Percentiles rank a stretch among this genome's conserved stretches.
Evolutionary conservation across 1,284 basidiomycete genomes (phyloP).

Genomic region (Cutaneotrichosporon mucoides): DNA sequence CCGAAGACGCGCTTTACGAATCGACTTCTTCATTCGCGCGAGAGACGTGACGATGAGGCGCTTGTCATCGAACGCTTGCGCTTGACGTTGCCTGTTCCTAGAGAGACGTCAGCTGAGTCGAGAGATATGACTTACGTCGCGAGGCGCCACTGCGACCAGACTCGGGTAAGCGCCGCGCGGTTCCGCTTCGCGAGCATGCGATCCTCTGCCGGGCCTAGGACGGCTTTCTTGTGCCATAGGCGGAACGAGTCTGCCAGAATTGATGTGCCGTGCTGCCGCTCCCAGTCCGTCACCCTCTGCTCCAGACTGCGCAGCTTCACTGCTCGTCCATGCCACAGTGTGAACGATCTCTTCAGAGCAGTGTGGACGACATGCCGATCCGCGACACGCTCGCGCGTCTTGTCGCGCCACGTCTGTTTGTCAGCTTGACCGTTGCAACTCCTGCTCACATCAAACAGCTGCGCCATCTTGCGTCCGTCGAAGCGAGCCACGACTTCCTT

Average conservation of each 20-base stretch:
- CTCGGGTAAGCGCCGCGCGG: constrained; percentile 8
- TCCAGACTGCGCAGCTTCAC: constrained; percentile 6
- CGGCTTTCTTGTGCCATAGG: constrained; percentile 19
- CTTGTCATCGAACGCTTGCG: constrained; percentile 10
- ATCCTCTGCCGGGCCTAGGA: constrained; percentile 14
- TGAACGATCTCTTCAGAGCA: constrained; percentile 5
- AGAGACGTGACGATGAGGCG: constrained; percentile 12
- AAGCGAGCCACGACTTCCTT: neutral
- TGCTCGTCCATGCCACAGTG: constrained; percentile 4
- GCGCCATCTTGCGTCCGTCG: neutral
- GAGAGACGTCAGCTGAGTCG: neutral
- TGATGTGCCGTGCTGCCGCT: neutral
- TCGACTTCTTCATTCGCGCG: constrained; percentile 11
- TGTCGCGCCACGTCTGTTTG: constrained; percentile 15
- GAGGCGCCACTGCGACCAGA: constrained; percentile 25
- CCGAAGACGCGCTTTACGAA: constrained; percentile 5
- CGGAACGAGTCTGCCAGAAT: constrained; percentile 7
- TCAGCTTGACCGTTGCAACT: neutral
- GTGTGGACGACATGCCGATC: constrained; percentile 13
- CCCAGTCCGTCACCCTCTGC: constrained; percentile 5
- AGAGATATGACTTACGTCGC: constrained; percentile 13
- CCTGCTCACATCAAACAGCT: constrained; percentile 26
- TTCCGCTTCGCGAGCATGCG: constrained; percentile 8
- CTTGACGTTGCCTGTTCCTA: neutral
- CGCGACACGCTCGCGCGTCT: constrained; percentile 9